Conservation (phyloP, 495 filamentous ascomycete species). For the Terfezia boudieri region DNA sequence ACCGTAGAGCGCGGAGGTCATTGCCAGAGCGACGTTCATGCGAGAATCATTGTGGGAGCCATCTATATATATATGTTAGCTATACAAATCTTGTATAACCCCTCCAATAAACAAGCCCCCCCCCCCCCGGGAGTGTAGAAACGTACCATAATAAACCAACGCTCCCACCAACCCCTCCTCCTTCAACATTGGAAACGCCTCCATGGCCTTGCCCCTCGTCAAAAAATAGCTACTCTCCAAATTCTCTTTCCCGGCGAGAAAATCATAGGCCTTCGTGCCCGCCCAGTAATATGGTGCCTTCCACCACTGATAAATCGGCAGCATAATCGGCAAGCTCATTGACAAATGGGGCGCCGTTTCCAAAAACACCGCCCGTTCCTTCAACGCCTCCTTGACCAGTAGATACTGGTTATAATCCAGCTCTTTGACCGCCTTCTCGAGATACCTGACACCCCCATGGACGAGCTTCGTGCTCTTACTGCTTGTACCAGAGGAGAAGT, state of each 20-base stretch:
- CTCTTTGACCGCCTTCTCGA: conserved; percentile 94
- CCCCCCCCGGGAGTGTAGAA: neutral
- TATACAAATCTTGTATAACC: neutral
- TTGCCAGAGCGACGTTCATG: conserved; percentile 92
- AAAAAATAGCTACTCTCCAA: conserved; percentile 96
- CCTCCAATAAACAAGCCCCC: neutral
- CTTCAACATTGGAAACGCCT: conserved; percentile 95
- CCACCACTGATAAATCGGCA: conserved; percentile 90
- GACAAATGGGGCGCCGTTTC: conserved; percentile 92
- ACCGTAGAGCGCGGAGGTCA: conserved; percentile 89
- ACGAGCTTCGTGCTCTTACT: conserved; percentile 96
- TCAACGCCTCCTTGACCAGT: conserved; percentile 81
- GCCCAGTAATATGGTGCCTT: conserved; percentile 95
- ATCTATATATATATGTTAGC: conserved; percentile 24
- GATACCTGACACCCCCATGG: conserved; percentile 84
- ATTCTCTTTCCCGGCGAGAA: conserved; percentile 82
- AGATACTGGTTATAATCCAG: conserved; percentile 89
- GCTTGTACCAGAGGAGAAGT: conserved; percentile 84
- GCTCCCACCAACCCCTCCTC: conserved; percentile 68
- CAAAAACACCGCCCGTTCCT: conserved; percentile 87
- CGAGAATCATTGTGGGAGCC: conserved; percentile 95
- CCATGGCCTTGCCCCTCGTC: conserved; percentile 79
- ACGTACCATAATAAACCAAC: conserved; percentile 74
- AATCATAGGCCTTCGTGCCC: conserved; percentile 87
- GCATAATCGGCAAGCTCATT: conserved; percentile 91